Evolutionary conservation across 2,329 filamentous ascomycete genomes (phyloP), one percentile per base, ranked within the genome.

Genomic region (Metarhizium rileyi): DNA sequence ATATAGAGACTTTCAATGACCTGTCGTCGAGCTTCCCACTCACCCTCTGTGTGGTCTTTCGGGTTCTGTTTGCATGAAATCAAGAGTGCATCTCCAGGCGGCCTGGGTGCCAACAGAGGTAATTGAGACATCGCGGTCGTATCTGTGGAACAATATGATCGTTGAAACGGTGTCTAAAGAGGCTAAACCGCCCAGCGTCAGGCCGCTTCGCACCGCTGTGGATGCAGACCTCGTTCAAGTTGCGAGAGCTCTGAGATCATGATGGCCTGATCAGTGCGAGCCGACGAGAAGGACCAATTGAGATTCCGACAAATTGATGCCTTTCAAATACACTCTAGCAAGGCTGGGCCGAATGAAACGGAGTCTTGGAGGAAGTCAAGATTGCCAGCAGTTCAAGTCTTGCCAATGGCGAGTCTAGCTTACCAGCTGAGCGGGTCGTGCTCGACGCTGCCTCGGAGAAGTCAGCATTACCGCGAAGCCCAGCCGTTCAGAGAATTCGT

Each of bases 1-100:
- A 68, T 65, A 46, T 68, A 68, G 6, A 68, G 52, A 35, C 54
- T 59, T 49, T 59, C 59, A 47, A 68, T 66, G 47, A 62, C 53
- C n/a, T 56, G 56, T 47, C 57, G 61, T 53, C 61, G 61, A 10
- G 56, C 54, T 51, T 63, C 59, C 66, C 66, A 68, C 49, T 68
- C 66, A 18, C 58, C 55, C 46, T 66, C 65, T 4, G 59, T 61
- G 44, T 68, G 66, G 50, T 68, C 66, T 50, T 65, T 67, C 40
- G 61, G 56, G 47, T 58, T 57, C 23, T 56, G 55, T 52, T 51
- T 57, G 33, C 63, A 61, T 12, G 35, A 42, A 22, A 52, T 47
- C 28, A 50, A 50, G 20, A 56, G 61, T 30, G 54, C 48, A 27
- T 59, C 57, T 44, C 63, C 63, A 25, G 63, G 59, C 46, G 61